Evolutionary conservation across 306 rosid species (phyloP).

Genomic region (Cucurbita maxima): DNA sequence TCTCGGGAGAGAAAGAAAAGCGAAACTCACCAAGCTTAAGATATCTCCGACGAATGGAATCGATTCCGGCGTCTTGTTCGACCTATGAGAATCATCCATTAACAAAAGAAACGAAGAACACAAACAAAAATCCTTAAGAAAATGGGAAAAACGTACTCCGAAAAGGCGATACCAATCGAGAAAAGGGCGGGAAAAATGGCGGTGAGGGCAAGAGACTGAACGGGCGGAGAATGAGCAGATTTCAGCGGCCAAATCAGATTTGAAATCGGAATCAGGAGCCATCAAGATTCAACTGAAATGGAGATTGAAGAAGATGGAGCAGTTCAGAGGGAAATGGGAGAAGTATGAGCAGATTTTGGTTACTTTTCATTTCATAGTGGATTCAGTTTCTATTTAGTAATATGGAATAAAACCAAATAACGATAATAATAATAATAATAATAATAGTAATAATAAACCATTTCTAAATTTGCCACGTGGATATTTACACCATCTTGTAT

Average conservation of each 20-base stretch:
- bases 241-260: conserved; percentile 48
- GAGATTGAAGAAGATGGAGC: conserved; percentile 28
- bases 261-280: conserved; percentile 42
- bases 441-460: too few species aligned
- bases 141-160: conserved; percentile 40
- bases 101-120: background rate
- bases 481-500: too few species aligned
- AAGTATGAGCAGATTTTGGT: conserved; percentile 22
- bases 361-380: conserved; percentile 15
- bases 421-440: too few species aligned
- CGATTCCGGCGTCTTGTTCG: conserved; percentile 44
- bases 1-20: background rate
- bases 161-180: conserved; percentile 84
- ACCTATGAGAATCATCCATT: conserved; percentile 33
- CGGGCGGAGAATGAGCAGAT: conserved; percentile 55
- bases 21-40: conserved; percentile 66
- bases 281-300: conserved; percentile 1
- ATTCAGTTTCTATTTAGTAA: conserved; percentile 26
- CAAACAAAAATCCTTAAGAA: background rate
- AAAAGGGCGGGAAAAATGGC: conserved; percentile 26
- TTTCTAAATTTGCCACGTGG: too few species aligned
- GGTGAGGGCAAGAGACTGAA: conserved; percentile 41
- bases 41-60: conserved; percentile 52
- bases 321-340: conserved; percentile 29
- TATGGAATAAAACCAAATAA: background rate